Percentiles rank a stretch among this genome's conserved stretches.
Conservation (phyloP, 2,329 filamentous ascomycete genomes). For the Hymenoscyphus fructigenus region DNA sequence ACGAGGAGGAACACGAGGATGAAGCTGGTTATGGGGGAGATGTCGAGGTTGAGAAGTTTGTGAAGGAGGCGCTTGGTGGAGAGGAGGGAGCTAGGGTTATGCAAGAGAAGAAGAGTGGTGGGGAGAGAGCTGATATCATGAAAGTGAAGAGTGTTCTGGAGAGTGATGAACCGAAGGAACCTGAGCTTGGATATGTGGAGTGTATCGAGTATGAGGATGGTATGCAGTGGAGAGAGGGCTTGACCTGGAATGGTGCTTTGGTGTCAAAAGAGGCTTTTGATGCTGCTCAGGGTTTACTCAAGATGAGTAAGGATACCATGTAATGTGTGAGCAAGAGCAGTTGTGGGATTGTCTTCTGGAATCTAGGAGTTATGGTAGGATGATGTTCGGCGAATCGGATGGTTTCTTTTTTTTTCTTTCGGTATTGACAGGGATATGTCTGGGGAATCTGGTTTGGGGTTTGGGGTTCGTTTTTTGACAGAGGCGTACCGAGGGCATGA, state of each 20-base stretch:
- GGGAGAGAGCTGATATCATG: no score
- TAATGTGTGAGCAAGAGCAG: neutral
- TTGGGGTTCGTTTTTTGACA: no score
- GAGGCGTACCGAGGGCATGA: no score
- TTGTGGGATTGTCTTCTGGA: neutral
- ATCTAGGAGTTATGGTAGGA: neutral
- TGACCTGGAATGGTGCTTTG: neutral
- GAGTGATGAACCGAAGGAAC: neutral
- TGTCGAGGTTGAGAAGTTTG: neutral
- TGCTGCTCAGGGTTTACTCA: neutral
- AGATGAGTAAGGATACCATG: neutral
- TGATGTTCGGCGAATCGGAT: no score
- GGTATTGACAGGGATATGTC: no score
- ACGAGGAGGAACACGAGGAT: neutral
- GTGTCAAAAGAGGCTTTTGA: neutral
- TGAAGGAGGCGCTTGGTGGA: neutral
- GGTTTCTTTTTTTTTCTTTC: no score
- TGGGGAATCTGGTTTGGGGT: no score
- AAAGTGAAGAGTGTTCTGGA: neutral
- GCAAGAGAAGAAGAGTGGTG: neutral
- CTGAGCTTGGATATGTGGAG: neutral
- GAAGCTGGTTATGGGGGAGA: neutral
- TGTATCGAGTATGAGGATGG: neutral
- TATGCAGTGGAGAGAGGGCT: neutral
- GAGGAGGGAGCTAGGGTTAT: neutral